Percentiles rank a stretch among this genome's conserved stretches.
phyloP scores from a whole-genome alignment of 148 eudicot genomes.

The Fagopyrum homotropicum region DNA sequence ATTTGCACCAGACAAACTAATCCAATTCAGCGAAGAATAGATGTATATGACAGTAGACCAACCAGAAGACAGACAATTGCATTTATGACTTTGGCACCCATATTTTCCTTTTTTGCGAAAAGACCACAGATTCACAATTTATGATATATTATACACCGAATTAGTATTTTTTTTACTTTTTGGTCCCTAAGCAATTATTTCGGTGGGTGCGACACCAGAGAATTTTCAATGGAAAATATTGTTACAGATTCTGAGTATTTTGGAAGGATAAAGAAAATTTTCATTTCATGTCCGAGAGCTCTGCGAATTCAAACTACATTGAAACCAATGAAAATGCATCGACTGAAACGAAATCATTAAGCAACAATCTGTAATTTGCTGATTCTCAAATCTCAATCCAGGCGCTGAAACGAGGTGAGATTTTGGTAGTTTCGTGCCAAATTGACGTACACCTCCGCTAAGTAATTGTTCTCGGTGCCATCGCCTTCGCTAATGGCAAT shows the following conservation, averaged over 20 bases:
- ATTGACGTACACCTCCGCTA: background rate
- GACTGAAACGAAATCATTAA: background rate
- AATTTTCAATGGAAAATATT: background rate
- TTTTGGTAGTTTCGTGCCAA: background rate
- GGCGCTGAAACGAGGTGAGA: background rate
- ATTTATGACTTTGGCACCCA: background rate
- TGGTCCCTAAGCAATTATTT: background rate
- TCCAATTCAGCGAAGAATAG: background rate
- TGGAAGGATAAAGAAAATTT: too few relatives aligned
- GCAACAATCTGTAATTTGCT: background rate
- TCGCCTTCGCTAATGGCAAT: background rate
- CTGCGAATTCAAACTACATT: too few relatives aligned
- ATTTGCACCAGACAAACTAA: background rate
- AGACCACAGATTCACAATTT: background rate
- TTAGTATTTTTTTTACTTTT: background rate
- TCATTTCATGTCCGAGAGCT: too few relatives aligned
- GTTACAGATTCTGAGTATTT: too few relatives aligned
- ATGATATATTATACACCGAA: background rate
- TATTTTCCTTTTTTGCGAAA: background rate
- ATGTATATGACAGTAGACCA: conserved; percentile 6
- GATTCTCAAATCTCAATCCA: background rate
- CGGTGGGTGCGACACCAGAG: background rate
- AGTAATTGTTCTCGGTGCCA: background rate
- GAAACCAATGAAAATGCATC: background rate
- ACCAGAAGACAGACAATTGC: background rate